These are phyloP conservation scores for Hypoxylon fragiforme DNA, from an alignment of 495 filamentous ascomycete species.

Conservation along the genomic window DNA sequence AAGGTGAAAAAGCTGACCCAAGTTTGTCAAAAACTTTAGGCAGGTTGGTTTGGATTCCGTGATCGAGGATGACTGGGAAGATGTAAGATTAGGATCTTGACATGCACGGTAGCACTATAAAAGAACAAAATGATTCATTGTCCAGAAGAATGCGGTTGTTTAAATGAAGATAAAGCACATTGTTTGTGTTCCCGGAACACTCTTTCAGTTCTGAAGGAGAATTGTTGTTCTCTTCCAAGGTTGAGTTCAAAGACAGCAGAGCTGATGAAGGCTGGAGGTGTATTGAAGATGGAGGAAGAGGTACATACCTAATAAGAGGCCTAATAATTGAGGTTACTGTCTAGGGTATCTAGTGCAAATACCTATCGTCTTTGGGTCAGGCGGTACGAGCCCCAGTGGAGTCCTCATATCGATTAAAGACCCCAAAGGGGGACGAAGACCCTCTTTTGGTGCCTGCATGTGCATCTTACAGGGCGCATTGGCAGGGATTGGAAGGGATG, in stretches of 20 bases:
- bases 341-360: background rate
- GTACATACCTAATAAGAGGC: background rate
- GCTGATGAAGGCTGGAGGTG: background rate
- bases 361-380: conserved; percentile 1
- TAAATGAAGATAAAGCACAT: conserved; percentile 13
- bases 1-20: background rate
- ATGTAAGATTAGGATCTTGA: conserved; percentile 13
- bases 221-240: background rate
- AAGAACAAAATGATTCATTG: conserved; percentile 8
- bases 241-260: conserved; percentile 13
- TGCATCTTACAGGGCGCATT: conserved; percentile 5
- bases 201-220: too few species aligned
- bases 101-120: conserved; percentile 11
- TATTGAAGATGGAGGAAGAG: background rate
- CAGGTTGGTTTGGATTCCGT: background rate
- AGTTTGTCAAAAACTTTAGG: conserved; percentile 13
- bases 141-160: conserved; percentile 23
- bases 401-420: conserved; percentile 18
- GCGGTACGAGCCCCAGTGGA: conserved; percentile 13
- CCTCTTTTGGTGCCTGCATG: conserved; percentile 10
- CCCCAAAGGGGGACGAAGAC: conserved; percentile 8
- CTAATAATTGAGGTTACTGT: background rate
- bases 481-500: background rate
- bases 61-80: conserved; percentile 1
- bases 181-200: conserved; percentile 3